phyloP scores from a whole-genome alignment of 495 filamentous ascomycete species.

The Podospora anserina region DNA sequence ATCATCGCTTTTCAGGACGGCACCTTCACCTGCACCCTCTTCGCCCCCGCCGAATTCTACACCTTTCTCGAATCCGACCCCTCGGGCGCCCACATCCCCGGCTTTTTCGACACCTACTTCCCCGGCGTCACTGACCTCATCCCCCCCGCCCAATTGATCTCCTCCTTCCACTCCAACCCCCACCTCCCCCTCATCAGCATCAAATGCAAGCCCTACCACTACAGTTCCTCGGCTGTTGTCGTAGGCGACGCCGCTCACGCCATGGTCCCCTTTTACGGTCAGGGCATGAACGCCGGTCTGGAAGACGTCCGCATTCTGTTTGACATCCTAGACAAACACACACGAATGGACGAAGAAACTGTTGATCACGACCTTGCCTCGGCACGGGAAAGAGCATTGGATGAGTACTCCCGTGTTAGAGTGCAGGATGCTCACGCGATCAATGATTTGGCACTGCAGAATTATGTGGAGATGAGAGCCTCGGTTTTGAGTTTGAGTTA shows the following conservation, averaged over 20 bases:
- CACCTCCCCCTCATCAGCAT: conserved; percentile 90
- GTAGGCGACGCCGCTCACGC: conserved; percentile 94
- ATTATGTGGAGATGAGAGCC: conserved; percentile 90
- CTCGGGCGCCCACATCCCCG: conserved; percentile 45
- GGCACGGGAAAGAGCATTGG: conserved; percentile 58
- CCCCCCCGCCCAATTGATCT: conserved; percentile 58
- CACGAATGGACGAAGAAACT: conserved; percentile 30
- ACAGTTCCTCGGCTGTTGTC: conserved; percentile 71
- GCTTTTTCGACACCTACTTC: conserved; percentile 74
- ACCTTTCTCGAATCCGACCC: conserved; percentile 56
- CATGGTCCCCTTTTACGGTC: conserved; percentile 93
- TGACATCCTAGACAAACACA: conserved; percentile 64
- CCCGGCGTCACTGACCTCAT: conserved; percentile 88
- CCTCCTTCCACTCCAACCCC: conserved; percentile 73
- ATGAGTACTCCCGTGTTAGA: conserved; percentile 69
- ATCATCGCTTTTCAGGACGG: conserved; percentile 55
- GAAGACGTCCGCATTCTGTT: conserved; percentile 83
- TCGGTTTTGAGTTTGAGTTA: conserved; percentile 75
- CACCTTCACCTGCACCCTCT: conserved; percentile 93
- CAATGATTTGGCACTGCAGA: conserved; percentile 85
- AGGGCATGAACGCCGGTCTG: conserved; percentile 85
- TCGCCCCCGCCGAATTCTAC: conserved; percentile 65
- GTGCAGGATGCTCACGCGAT: conserved; percentile 79
- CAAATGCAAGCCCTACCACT: conserved; percentile 87
- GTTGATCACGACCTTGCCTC: conserved; percentile 23